Percentiles rank a stretch among this genome's conserved stretches.
Conservation (phyloP, 805 yeast genomes). For the Metschnikowia shivogae region DNA sequence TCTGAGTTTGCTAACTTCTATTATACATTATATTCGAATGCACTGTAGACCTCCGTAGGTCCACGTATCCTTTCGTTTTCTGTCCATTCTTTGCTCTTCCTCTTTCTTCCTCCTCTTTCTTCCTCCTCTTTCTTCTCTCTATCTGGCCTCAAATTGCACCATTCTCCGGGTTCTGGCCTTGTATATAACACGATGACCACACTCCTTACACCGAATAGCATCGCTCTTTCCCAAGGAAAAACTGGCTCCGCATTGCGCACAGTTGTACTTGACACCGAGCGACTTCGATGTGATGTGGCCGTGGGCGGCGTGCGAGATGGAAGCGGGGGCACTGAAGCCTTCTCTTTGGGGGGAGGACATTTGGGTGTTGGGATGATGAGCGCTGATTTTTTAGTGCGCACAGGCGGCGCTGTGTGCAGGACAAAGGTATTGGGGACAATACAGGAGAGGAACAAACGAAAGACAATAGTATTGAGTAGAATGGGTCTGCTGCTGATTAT, state of each 20-base stretch:
- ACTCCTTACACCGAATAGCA: conserved; percentile 96
- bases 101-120: no score
- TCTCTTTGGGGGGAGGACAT: conserved; percentile 64
- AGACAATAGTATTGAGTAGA: no score
- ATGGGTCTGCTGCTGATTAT: no score
- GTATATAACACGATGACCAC: conserved; percentile 96
- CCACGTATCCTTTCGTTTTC: no score
- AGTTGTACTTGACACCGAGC: conserved; percentile 86
- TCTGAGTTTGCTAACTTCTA: no score
- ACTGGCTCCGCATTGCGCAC: conserved; percentile 93
- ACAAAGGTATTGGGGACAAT: background rate
- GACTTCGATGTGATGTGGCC: conserved; percentile 64
- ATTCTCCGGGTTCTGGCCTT: conserved; percentile 97
- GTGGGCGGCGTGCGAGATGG: conserved; percentile 71
- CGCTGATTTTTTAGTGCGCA: background rate
- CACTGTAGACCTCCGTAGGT: no score
- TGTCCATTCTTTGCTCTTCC: no score
- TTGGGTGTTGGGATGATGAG: conserved; percentile 1
- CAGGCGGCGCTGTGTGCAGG: background rate
- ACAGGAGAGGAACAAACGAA: no score
- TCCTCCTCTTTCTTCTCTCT: background rate
- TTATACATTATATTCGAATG: no score
- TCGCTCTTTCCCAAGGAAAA: conserved; percentile 87
- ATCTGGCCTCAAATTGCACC: conserved; percentile 56
- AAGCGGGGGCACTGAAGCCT: conserved; percentile 81